These are phyloP conservation scores for Colletotrichum limetticola DNA, from an alignment of 2,329 filamentous ascomycete genomes.

Conservation along the genomic window DNA sequence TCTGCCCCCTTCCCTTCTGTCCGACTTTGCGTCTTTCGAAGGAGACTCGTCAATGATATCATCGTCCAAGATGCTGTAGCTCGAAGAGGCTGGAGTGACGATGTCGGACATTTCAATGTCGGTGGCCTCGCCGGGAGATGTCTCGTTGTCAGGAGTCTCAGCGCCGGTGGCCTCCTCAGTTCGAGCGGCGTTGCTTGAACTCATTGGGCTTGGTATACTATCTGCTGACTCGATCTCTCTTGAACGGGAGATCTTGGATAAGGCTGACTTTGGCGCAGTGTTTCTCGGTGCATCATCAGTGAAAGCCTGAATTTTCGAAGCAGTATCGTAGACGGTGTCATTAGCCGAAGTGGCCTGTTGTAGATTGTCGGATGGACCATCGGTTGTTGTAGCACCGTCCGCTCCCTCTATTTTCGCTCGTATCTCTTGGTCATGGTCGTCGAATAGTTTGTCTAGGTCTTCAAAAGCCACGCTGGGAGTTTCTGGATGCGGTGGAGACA, in stretches of 20 bases:
- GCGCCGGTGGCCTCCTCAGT: not conserved
- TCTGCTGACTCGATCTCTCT: not conserved
- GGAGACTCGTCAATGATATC: not conserved
- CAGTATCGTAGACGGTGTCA: not conserved
- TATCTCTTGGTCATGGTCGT: no score
- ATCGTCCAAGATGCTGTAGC: not conserved
- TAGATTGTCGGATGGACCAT: not conserved
- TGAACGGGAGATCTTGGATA: not conserved
- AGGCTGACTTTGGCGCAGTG: not conserved
- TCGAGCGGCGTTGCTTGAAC: not conserved
- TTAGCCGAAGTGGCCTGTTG: not conserved
- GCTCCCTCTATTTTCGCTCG: not conserved
- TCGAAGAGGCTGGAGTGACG: not conserved
- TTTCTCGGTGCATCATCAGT: not conserved
- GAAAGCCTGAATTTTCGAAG: not conserved
- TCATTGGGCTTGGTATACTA: not conserved
- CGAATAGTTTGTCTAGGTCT: no score
- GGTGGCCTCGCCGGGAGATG: not conserved
- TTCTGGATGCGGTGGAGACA: no score
- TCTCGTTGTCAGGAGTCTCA: not conserved
- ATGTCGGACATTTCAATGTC: not conserved
- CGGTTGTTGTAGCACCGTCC: not conserved
- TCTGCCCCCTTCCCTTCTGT: not conserved
- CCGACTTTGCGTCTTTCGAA: not conserved
- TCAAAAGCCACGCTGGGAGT: no score